Conservation (phyloP, 2,329 filamentous ascomycete species). For the Fusarium neocosmosporiellum region DNA sequence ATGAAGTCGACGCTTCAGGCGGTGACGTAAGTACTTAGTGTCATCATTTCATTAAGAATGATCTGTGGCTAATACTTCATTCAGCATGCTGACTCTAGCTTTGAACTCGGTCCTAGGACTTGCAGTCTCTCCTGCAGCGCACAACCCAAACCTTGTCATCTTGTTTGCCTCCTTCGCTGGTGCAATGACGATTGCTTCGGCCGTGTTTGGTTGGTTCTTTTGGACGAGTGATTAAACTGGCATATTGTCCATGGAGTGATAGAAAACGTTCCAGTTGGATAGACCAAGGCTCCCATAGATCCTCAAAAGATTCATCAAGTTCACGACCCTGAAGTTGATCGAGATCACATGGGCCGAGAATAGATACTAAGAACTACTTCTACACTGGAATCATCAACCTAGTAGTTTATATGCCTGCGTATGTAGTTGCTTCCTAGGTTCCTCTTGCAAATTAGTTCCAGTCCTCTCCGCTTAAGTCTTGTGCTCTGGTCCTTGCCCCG, state of each 20-base stretch:
- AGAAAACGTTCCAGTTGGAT: background rate
- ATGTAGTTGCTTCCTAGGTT: too few species aligned
- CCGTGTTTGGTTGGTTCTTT: background rate
- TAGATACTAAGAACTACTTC: background rate
- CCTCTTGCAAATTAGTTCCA: too few species aligned
- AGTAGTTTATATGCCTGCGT: background rate
- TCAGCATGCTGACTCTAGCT: background rate
- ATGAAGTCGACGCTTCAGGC: slow-evolving; percentile 2
- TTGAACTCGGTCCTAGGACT: background rate
- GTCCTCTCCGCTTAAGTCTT: too few species aligned
- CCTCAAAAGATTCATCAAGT: background rate
- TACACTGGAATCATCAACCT: background rate
- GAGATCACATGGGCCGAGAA: background rate
- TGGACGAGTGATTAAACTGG: background rate
- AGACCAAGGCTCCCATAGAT: background rate
- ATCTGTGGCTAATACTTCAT: background rate
- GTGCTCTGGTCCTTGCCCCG: too few species aligned
- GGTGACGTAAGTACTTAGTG: background rate
- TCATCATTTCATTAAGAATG: background rate
- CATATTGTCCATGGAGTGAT: background rate
- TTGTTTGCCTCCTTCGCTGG: background rate
- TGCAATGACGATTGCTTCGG: background rate
- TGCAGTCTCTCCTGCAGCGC: background rate
- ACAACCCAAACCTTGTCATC: background rate
- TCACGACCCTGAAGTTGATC: background rate